Evolutionary conservation across 169 alveolate genomes (phyloP).

Genomic region (Cryptosporidium canis): DNA sequence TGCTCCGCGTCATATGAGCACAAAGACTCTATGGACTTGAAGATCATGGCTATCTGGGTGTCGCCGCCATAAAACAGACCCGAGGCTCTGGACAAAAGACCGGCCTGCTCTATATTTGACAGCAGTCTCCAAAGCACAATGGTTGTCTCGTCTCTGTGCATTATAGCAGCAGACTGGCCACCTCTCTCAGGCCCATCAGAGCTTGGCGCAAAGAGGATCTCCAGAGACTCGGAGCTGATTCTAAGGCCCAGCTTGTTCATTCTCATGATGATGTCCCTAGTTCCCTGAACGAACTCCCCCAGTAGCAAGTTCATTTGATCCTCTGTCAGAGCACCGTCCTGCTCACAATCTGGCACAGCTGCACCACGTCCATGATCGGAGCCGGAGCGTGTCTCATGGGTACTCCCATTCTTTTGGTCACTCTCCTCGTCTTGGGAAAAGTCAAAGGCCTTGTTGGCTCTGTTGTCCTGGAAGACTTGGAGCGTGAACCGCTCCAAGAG

Average conservation of each 20-base stretch:
- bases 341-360: neutral
- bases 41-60: neutral
- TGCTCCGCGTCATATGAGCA: neutral
- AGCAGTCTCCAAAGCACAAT: conserved; percentile 33
- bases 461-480: neutral
- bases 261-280: neutral
- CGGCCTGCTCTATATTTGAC: conserved; percentile 3
- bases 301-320: neutral
- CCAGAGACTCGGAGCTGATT: neutral
- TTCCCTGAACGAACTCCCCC: neutral
- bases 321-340: neutral
- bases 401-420: neutral
- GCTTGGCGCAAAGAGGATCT: neutral
- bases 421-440: neutral
- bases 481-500: neutral
- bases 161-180: neutral
- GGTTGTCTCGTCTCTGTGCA: conserved; percentile 26
- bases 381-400: neutral
- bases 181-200: neutral
- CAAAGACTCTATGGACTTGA: conserved; percentile 2
- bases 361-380: neutral
- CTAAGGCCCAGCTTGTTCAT: neutral
- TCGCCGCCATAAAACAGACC: conserved; percentile 31
- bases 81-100: neutral
- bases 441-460: neutral